Conservation (phyloP, 2,329 filamentous ascomycete genomes). For the Talaromyces sp. region DNA sequence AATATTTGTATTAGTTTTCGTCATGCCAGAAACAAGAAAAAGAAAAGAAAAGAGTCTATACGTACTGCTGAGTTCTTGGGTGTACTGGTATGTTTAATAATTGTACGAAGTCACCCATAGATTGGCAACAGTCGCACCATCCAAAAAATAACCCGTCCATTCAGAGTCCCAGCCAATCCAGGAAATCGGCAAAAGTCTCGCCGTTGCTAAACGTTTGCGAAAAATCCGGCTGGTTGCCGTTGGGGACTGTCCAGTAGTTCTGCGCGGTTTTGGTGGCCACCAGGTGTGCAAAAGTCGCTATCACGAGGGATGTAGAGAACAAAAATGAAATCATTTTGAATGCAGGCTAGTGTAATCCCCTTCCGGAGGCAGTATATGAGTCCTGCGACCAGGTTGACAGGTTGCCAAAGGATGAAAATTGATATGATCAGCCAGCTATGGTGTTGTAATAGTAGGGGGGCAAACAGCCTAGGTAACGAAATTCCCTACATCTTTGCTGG, state of each 20-base stretch:
- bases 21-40: neutral
- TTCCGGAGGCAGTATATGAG: neutral
- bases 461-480: neutral
- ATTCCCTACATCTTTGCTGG: neutral
- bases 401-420: neutral
- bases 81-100: slow-evolving; percentile 4
- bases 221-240: slow-evolving; percentile 2
- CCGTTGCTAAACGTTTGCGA: slow-evolving; percentile 1
- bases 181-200: neutral
- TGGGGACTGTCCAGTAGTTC: slow-evolving; percentile 5
- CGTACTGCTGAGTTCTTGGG: slow-evolving; percentile 3
- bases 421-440: neutral
- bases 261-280: slow-evolving; percentile 19
- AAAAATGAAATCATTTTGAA: neutral
- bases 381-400: neutral
- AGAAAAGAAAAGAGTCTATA: neutral
- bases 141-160: neutral
- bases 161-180: slow-evolving; percentile 1
- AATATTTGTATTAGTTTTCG: neutral
- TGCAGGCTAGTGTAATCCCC: neutral
- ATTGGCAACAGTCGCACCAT: slow-evolving; percentile 1
- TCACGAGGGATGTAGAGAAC: neutral
- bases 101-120: slow-evolving; percentile 11
- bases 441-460: neutral
- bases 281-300: neutral